These are phyloP conservation scores for Lichtheimia hyalospora DNA, from an alignment of 371 early-diverging fungal species.

Conservation along the genomic window DNA sequence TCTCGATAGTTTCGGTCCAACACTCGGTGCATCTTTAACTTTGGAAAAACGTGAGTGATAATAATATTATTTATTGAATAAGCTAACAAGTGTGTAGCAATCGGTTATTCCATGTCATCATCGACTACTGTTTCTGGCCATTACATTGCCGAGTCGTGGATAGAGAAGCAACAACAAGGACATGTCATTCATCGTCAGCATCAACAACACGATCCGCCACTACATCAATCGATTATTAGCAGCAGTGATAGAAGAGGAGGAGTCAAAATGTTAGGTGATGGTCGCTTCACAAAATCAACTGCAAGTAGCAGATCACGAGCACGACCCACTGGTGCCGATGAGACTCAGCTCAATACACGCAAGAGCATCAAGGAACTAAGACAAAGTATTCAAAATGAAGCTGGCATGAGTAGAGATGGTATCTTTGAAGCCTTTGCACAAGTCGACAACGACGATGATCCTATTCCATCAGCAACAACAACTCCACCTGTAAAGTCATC, in stretches of 20 bases:
- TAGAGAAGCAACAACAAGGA: conserved; percentile 42
- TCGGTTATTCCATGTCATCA: conserved; percentile 36
- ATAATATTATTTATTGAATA: too few species aligned
- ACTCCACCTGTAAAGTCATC: conserved; percentile 2
- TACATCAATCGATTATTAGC: neutral
- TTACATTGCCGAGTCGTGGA: conserved; percentile 41
- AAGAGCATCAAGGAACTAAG: conserved; percentile 18
- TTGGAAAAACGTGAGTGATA: neutral
- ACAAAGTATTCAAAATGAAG: conserved; percentile 10
- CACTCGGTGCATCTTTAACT: neutral
- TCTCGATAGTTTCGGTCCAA: neutral
- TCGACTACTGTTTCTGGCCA: conserved; percentile 37
- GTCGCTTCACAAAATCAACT: conserved; percentile 19
- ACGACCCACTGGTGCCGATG: conserved; percentile 2
- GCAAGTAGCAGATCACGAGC: conserved; percentile 20
- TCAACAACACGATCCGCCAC: conserved; percentile 4
- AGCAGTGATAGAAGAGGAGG: conserved; percentile 7
- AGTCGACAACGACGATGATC: conserved; percentile 19
- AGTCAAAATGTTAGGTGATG: conserved; percentile 8
- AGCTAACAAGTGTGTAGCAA: too few species aligned
- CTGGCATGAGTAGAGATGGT: conserved; percentile 29
- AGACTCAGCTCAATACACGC: conserved; percentile 7
- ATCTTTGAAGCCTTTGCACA: conserved; percentile 34
- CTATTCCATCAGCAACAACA: neutral
- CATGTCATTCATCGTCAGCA: conserved; percentile 20